Base-by-base conservation (phyloP, 768 basidiomycete species). In the Ephemerocybe angulata region DNA sequence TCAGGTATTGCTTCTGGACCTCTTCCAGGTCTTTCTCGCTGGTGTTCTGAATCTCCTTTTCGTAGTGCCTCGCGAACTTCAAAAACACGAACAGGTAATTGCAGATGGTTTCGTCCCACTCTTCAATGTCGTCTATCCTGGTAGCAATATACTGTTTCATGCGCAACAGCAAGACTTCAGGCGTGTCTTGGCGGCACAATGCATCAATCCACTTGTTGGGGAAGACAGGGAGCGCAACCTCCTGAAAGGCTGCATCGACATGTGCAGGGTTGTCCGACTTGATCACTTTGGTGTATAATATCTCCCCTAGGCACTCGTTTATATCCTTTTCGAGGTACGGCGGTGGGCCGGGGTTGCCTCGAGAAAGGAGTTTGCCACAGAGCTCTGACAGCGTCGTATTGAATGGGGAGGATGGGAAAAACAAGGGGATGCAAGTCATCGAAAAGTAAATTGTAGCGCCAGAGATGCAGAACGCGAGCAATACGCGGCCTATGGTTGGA, bases 211-310 rank as follows among this genome's bases (percentile, higher is more conserved):
- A 50, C 22, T 22, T 7, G 2, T 10, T 8, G 24, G 21, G 1
- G 27, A 51, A 40, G 3, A 28, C n/a, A 7, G 42, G 40, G 10
- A 38, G 27, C 12, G 48, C 50, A 27, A 56, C 24, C 19, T 56
- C 55, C 8, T 38, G 21, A 7, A 56, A 17, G 13, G 55, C 55
- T 28, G 29, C 55, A 21, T 56, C 49, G 2, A 56, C 49, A 22
- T 43, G 40, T n/a, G n/a, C 15, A 3, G 40, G 7, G 21, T 56
- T 56, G 10, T 25, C 29, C 3, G 55, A 56, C 30, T 31, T 12
- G n/a, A 56, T 43, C 19, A 51, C 13, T 28, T 42, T 49, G 3
- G 15, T 33, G 48, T 35, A 46, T 47, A 50, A 42, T 22, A 56
- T 56, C 15, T 42, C 33, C 4, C 29, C 48, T 3, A 56, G 41